These are phyloP conservation scores for Alternaria infectoria DNA, from an alignment of 2,329 filamentous ascomycete species.

Conservation along the genomic window DNA sequence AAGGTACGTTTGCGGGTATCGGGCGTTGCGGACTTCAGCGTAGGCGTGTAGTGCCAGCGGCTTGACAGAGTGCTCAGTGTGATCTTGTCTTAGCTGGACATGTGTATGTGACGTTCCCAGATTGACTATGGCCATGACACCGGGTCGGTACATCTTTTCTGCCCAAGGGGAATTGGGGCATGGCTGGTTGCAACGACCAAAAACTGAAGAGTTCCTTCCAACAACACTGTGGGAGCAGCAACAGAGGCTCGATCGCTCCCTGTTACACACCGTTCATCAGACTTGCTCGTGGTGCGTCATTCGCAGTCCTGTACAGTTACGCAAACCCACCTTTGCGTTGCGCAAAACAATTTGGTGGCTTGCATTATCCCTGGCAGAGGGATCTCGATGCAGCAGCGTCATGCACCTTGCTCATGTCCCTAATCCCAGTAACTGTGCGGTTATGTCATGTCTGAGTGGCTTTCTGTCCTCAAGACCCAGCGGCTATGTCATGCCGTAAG, in stretches of 20 bases:
- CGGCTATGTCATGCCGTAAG: constrained; percentile 6
- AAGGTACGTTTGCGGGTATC: neutral
- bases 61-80: neutral
- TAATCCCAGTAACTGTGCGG: neutral
- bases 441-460: constrained; percentile 9
- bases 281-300: constrained; percentile 1
- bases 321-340: constrained; percentile 2
- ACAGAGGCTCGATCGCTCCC: neutral
- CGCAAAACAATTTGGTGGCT: constrained; percentile 1
- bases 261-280: neutral
- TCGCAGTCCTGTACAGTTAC: neutral
- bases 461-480: neutral
- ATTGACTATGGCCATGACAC: neutral
- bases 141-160: neutral
- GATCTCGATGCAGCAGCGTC: constrained; percentile 2
- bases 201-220: neutral
- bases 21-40: neutral
- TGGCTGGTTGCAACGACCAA: neutral
- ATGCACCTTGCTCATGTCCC: constrained; percentile 2
- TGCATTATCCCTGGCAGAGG: constrained; percentile 1
- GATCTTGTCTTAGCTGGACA: neutral
- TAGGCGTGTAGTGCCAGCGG: neutral
- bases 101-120: neutral
- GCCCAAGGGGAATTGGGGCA: neutral
- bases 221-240: neutral